Evolutionary conservation across 192 early-diverging fungal genomes (phyloP), one percentile per base, ranked within the genome.

Genomic region (Lunasporangiospora selenospora): DNA sequence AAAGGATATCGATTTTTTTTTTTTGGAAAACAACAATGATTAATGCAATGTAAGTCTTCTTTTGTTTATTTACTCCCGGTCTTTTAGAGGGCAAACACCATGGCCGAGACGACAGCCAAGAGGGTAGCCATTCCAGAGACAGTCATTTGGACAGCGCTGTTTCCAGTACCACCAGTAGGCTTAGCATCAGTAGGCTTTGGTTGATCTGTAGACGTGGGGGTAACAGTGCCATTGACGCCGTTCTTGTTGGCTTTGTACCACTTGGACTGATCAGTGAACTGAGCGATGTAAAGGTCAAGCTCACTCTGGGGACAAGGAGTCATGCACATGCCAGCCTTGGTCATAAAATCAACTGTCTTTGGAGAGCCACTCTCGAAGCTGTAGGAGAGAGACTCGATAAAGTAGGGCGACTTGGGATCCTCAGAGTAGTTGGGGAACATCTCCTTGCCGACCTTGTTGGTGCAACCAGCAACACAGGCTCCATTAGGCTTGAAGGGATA

Each of bases 351-450:
- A n/a, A 1, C 19, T 5, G 61, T 63, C 39, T 53, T 63, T 16
- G 42, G 6, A 1, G 62, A 49, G 12, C 62, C 62, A 29, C 43
- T 24, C 34, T 65, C 62, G 34, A 65, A 65, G 24, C 53, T 56
- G 37, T n/a, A 49, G 2, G 53, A 15, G 7, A 65, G 19, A 21
- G 62, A 65, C 29, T 65, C 33, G 29, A 65, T 45, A 16, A 65
- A 65, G 62, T 65, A 55, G n/a, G 62, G 45, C 0, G 62, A 65
- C 45, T 53, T 55, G 32, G 62, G 62, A n/a, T 65, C 62, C 52
- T 65, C 62, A 48, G 62, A 55, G 53, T 55, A 65, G 33, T 55
- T 48, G 19, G 62, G 53, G 45, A 65, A 48, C 52, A 55, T 54
- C 6, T 32, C 26, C 44, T 65, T 65, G 7, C 62, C 62, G 23